Evolutionary conservation across 2,329 filamentous ascomycete species (phyloP).

Genomic region (Tolypocladium amazonense): DNA sequence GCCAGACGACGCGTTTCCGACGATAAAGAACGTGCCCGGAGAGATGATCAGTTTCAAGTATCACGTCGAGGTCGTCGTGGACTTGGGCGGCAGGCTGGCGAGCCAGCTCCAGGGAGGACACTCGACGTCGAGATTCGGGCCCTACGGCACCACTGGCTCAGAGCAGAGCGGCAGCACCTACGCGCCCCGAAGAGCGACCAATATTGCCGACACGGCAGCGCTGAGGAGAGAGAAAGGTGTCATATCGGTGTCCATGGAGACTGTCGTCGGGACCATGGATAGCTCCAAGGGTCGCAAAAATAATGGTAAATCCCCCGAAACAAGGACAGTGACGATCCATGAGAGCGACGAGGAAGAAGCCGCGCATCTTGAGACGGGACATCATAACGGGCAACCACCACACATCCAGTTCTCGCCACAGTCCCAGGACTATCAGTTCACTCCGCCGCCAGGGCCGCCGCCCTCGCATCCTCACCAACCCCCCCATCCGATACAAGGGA

Average conservation of each 20-base stretch:
- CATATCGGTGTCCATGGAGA: slow-evolving; percentile 76
- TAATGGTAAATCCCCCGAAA: slow-evolving; percentile 12
- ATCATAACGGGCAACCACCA: neutral
- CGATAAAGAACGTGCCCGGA: slow-evolving; percentile 79
- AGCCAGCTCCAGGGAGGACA: slow-evolving; percentile 59
- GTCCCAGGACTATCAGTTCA: slow-evolving; percentile 22
- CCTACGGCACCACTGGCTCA: slow-evolving; percentile 13
- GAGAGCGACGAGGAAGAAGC: slow-evolving; percentile 22
- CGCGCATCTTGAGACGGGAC: slow-evolving; percentile 10
- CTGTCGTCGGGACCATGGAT: slow-evolving; percentile 78
- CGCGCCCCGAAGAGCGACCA: slow-evolving; percentile 31
- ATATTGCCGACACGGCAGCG: slow-evolving; percentile 78
- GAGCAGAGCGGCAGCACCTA: slow-evolving; percentile 18
- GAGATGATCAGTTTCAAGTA: slow-evolving; percentile 95
- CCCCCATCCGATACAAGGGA: neutral
- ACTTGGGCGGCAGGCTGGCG: slow-evolving; percentile 77
- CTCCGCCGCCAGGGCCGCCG: slow-evolving; percentile 2
- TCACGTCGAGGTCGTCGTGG: slow-evolving; percentile 83
- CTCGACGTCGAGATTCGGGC: slow-evolving; percentile 31
- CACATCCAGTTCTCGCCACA: neutral
- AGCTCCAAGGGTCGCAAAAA: slow-evolving; percentile 35
- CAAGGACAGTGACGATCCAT: slow-evolving; percentile 14
- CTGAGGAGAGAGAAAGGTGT: slow-evolving; percentile 85
- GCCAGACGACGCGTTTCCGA: slow-evolving; percentile 85
- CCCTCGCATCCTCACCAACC: slow-evolving; percentile 6